Evolutionary conservation across 2,329 filamentous ascomycete genomes (phyloP), one percentile per base, ranked within the genome.

Genomic region (Claviceps citrina): DNA sequence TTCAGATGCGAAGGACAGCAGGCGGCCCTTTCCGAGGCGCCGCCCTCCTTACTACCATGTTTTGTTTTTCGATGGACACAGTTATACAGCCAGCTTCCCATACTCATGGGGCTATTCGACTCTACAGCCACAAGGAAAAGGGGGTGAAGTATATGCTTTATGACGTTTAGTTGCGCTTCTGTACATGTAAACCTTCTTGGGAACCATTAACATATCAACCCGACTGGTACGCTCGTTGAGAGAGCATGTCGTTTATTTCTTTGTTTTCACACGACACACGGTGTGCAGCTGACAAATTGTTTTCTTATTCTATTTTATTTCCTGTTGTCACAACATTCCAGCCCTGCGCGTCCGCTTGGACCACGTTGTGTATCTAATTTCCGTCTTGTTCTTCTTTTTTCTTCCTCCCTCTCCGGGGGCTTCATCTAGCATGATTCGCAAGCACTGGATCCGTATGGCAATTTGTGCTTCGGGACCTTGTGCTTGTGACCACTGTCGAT

Each of bases 221-320:
- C 35, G 36, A 32, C 41, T 43, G 38, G 36, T 25, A 38, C 27
- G 43, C 38, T 37, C 18, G 31, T 41, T 39, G 41, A 30, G 13
- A 22, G 31, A 32, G 15, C n/a, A 9, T 19, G 3, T 37, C 18
- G 2, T 28, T n/a, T n/a, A n/a, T n/a, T n/a, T n/a, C n/a, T n/a
- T n/a, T n/a, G n/a, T n/a, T 36, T 20, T 7, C 15, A 10, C 18
- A 15, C 22, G 39, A 28, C 19, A 30, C 9, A 31, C 25, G 31
- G 25, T 27, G 27, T 19, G 16, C 18, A 22, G 31, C 19, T 22
- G n/a, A 36, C n/a, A n/a, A 7, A 12, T 26, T 19, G 19, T 7
- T 16, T 13, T 30, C 7, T 8, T 24, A 2, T 35, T 1, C 24
- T 10, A 30, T 18, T 15, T 13, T 16, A 28, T 28, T 25, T 19